Evolutionary conservation across 208 protist genomes (phyloP), one percentile per base, ranked within the genome.

Genomic region (Trypanosoma lewisi): DNA sequence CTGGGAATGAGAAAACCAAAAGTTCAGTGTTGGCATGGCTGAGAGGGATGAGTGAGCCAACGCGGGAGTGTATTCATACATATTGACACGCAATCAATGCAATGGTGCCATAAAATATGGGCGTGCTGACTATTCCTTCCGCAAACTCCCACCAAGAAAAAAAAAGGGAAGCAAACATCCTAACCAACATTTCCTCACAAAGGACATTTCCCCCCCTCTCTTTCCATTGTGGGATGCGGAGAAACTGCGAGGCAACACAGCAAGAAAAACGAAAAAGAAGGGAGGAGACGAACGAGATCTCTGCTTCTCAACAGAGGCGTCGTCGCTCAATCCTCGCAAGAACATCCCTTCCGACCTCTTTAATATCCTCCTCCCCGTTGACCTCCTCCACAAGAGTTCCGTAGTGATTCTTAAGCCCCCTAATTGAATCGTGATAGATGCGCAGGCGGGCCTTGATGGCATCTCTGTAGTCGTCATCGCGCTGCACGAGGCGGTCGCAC

Each of bases 401-500:
- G 65, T 96, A 97, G 65, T 82, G 83, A 23, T 78, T 68, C 55
- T 85, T 44, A 3, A 97, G 37, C 4, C 65, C 69, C n/a, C 78
- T 57, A 21, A 88, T 68, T 53, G 73, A 78, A 21, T 75, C 41
- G 77, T 93, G 90, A 65, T 92, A 97, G 14, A 63, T 56, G 39
- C 83, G 48, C 21, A 97, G 77, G n/a, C 90, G 88, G 16, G 64
- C 68, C 36, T 73, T 49, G 27, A 95, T 77, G 39, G 77, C 73
- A 42, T 91, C 83, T 16, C 72, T 79, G 9, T 74, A 78, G 77
- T 97, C 93, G 63, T 97, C 90, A 34, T 62, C 60, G 25, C 90
- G 88, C 66, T 95, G 90, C 61, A 87, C 75, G 42, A 97, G 84
- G 2, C 92, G 84, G 23, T 83, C 84, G 23, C 87, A 48, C 42